Conservation (phyloP, 108 stramenopile genomes). For the Cyclotella baltica region DNA sequence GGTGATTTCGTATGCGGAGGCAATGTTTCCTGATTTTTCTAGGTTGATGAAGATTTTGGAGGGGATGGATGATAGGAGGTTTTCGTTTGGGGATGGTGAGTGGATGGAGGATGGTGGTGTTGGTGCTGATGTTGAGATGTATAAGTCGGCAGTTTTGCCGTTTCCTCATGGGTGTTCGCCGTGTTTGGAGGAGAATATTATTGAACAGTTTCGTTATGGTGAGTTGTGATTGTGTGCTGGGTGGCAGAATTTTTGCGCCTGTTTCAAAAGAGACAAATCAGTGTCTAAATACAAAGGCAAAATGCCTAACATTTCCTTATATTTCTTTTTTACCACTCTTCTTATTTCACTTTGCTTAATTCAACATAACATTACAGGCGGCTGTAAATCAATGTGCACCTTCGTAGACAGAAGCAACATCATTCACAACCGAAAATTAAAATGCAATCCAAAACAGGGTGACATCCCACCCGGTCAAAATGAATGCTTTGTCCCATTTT, state of each 20-base stretch:
- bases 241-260: no score
- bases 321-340: background rate
- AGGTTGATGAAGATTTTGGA: constrained; percentile 42
- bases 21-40: constrained; percentile 58
- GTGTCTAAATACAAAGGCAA: background rate
- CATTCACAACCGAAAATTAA: constrained; percentile 30
- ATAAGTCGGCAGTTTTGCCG: constrained; percentile 50
- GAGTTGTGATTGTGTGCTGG: no score
- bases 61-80: constrained; percentile 39
- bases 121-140: constrained; percentile 5
- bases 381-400: constrained; percentile 57
- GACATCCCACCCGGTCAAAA: constrained; percentile 40
- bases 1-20: constrained; percentile 64
- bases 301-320: background rate
- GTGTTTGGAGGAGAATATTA: constrained; percentile 53
- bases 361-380: constrained; percentile 20
- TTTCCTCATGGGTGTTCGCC: constrained; percentile 69
- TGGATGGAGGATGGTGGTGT: constrained; percentile 19
- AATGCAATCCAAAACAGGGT: constrained; percentile 42
- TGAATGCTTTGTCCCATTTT: constrained; percentile 59
- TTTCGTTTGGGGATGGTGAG: constrained; percentile 32
- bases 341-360: background rate
- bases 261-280: no score
- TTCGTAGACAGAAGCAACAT: constrained; percentile 48
- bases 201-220: constrained; percentile 46